phyloP scores from a whole-genome alignment of 2,329 filamentous ascomycete genomes.

The Coleophoma crateriformis region DNA sequence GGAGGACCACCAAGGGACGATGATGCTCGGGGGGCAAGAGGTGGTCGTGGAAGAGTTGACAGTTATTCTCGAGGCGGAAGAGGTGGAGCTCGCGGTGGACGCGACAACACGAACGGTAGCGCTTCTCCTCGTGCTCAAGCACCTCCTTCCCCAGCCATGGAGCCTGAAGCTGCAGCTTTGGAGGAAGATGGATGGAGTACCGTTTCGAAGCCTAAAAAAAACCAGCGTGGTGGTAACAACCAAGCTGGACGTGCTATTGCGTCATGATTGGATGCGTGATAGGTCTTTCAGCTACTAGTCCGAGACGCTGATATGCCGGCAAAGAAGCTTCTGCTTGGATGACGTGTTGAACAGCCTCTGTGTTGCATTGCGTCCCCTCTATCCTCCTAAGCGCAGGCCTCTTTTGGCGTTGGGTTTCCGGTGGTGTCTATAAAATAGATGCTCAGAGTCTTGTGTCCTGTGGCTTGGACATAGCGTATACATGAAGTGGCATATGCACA shows the following conservation, averaged over 20 bases:
- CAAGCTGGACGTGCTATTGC: slow-evolving; percentile 23
- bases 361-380: not conserved
- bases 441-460: not conserved
- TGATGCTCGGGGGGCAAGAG: slow-evolving; percentile 34
- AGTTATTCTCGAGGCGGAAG: slow-evolving; percentile 35
- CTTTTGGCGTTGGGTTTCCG: slow-evolving; percentile 2
- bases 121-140: slow-evolving; percentile 34
- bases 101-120: slow-evolving; percentile 32
- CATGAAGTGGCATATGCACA: not conserved
- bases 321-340: not conserved
- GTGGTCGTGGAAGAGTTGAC: slow-evolving; percentile 35
- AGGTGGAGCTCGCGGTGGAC: slow-evolving; percentile 32
- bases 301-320: not conserved
- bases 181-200: slow-evolving; percentile 63
- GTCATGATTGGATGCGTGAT: slow-evolving; percentile 15
- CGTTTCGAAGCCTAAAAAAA: slow-evolving; percentile 35
- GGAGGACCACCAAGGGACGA: slow-evolving; percentile 29
- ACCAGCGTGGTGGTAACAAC: slow-evolving; percentile 26
- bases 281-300: not conserved
- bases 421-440: not conserved
- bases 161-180: slow-evolving; percentile 30
- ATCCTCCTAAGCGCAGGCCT: not conserved
- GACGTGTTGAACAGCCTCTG: not conserved
- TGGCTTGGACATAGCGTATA: not conserved
- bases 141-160: slow-evolving; percentile 23